phyloP scores from a whole-genome alignment of 2,329 filamentous ascomycete genomes.

The Epichloe baconii region DNA sequence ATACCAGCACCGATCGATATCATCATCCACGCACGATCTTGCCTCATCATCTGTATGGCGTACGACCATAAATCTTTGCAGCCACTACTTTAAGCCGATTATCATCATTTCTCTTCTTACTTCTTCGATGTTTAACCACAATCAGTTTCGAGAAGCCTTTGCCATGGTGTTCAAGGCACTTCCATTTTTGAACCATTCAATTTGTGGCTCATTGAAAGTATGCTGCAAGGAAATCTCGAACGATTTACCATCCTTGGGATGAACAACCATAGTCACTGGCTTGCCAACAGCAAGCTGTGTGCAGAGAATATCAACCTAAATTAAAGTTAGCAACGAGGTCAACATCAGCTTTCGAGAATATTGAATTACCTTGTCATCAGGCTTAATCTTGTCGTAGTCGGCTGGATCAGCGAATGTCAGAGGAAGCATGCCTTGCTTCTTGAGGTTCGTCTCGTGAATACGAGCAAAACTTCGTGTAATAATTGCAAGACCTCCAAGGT shows the following conservation, averaged over 20 bases:
- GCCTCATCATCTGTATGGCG: neutral
- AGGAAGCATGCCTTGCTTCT: conserved; percentile 99
- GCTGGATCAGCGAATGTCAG: conserved; percentile 88
- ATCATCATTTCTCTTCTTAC: neutral
- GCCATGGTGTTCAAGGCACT: conserved; percentile 98
- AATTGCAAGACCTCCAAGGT: conserved; percentile 93
- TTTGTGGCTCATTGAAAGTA: conserved; percentile 96
- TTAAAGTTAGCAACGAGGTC: conserved; percentile 11
- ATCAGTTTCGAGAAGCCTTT: conserved; percentile 38
- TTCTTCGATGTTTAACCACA: neutral
- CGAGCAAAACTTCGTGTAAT: conserved; percentile 92
- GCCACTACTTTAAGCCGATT: neutral
- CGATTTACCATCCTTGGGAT: conserved; percentile 71
- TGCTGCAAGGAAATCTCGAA: conserved; percentile 80
- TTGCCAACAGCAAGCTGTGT: conserved; percentile 86
- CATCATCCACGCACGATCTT: neutral
- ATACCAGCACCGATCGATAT: neutral
- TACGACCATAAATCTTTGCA: neutral
- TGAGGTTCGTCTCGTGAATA: conserved; percentile 99
- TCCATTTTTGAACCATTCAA: conserved; percentile 99
- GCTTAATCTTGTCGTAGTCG: conserved; percentile 95
- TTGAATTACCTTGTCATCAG: conserved; percentile 63
- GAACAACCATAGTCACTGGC: conserved; percentile 81
- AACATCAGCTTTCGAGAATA: neutral
- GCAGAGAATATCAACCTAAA: conserved; percentile 66